Evolutionary conservation across 2,329 filamentous ascomycete genomes (phyloP).

Genomic region (Chalaropsis ovoidea): DNA sequence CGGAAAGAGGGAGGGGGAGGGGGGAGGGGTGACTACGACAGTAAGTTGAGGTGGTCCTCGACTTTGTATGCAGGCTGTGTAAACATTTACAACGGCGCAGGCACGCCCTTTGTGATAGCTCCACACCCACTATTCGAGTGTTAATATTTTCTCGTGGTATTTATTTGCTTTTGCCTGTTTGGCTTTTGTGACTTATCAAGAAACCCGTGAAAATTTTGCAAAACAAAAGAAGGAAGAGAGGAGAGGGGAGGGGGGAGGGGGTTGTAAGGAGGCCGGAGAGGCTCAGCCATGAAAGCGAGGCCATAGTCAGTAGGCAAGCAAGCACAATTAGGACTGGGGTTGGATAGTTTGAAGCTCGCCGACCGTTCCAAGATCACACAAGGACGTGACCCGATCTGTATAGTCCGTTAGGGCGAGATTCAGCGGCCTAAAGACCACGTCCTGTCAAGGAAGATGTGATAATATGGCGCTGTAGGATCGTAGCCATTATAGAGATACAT

Average conservation of each 20-base stretch:
- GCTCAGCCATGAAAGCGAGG: background rate
- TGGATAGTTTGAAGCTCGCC: background rate
- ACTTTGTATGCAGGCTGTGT: background rate
- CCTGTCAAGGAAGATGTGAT: background rate
- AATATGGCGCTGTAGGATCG: background rate
- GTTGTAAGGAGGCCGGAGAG: background rate
- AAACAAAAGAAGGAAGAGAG: background rate
- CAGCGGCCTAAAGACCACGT: background rate
- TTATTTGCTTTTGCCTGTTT: background rate
- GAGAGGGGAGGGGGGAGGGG: background rate
- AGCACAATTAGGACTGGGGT: background rate
- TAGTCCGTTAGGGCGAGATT: background rate
- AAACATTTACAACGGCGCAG: background rate
- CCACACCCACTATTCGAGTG: background rate
- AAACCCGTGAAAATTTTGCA: constrained; percentile 8
- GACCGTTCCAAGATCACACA: background rate
- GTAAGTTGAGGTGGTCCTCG: background rate
- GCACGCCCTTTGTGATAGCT: background rate
- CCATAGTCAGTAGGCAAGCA: background rate
- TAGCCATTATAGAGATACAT: background rate
- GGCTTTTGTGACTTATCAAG: background rate
- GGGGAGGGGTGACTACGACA: constrained; percentile 4
- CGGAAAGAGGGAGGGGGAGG: background rate
- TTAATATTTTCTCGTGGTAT: background rate
- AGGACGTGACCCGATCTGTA: background rate